Conservation (phyloP, 129 eudicot species). For the Logfia minima region DNA sequence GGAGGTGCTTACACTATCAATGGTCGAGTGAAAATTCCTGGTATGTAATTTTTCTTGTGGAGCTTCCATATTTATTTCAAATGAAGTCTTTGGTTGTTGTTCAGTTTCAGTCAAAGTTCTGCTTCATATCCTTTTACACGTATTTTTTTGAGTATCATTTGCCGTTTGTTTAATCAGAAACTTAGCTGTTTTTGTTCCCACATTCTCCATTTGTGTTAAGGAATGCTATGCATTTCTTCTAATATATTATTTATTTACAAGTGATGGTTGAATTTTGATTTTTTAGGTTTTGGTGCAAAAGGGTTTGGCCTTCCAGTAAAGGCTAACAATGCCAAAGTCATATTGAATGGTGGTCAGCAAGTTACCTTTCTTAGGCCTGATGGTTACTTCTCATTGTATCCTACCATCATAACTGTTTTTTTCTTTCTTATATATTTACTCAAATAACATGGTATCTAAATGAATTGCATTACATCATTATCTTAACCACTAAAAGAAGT, state of each 20-base stretch:
- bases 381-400: conserved; percentile 99
- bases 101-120: no score
- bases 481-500: not conserved
- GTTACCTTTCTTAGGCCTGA: conserved; percentile 83
- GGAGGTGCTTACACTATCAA: conserved; percentile 68
- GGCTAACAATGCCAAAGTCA: conserved; percentile 66
- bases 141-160: not conserved
- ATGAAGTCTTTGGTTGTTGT: not conserved
- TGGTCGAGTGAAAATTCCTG: conserved; percentile 82
- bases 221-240: not conserved
- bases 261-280: conserved; percentile 16
- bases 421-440: not conserved
- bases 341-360: conserved; percentile 78
- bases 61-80: not conserved
- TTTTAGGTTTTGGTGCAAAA: conserved; percentile 47
- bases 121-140: not conserved
- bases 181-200: not conserved
- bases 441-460: not conserved
- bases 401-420: conserved; percentile 30
- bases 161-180: not conserved
- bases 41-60: conserved; percentile 34
- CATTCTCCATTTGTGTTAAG: not conserved
- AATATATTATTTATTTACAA: not conserved
- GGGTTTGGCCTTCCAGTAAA: conserved; percentile 73
- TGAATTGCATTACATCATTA: not conserved